A percentile compares a stretch with the other conserved stretches of the same genome.
These are phyloP conservation scores for Neurospora sp. DNA, from an alignment of 495 filamentous ascomycete species.

Conservation along the genomic window DNA sequence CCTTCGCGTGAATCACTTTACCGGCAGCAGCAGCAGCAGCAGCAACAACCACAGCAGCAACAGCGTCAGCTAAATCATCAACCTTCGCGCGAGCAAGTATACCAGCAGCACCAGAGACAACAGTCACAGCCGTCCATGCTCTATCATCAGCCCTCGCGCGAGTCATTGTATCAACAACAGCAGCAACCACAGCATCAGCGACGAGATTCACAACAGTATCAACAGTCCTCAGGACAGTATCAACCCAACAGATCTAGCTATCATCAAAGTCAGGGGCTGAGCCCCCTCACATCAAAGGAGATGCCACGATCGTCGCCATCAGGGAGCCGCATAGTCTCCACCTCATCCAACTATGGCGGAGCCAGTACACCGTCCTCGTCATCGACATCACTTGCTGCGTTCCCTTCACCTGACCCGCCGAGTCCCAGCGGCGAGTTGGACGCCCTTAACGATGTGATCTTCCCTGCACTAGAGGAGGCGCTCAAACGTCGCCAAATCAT, in stretches of 20 bases:
- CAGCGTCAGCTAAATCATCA: conserved; percentile 11
- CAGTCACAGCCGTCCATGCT: conserved; percentile 3
- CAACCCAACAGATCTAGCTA: conserved; percentile 3
- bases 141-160: conserved; percentile 1
- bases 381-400: conserved; percentile 20
- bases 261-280: conserved; percentile 2
- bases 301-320: conserved; percentile 8
- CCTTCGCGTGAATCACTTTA: conserved; percentile 12
- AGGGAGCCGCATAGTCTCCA: background rate
- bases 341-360: conserved; percentile 3
- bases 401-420: conserved; percentile 34
- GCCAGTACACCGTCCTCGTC: background rate
- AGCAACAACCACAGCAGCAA: conserved; percentile 20
- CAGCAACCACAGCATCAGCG: background rate
- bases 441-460: conserved; percentile 71
- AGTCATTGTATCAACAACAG: conserved; percentile 3
- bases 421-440: conserved; percentile 41
- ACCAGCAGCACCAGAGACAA: background rate
- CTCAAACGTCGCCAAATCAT: conserved; percentile 66
- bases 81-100: background rate
- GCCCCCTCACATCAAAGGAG: conserved; percentile 16
- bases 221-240: background rate
- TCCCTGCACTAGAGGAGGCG: conserved; percentile 84
- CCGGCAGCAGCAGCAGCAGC: background rate
- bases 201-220: background rate